These are phyloP conservation scores for Paraphoma chrysanthemicola DNA, from an alignment of 2,329 filamentous ascomycete species.

Conservation along the genomic window DNA sequence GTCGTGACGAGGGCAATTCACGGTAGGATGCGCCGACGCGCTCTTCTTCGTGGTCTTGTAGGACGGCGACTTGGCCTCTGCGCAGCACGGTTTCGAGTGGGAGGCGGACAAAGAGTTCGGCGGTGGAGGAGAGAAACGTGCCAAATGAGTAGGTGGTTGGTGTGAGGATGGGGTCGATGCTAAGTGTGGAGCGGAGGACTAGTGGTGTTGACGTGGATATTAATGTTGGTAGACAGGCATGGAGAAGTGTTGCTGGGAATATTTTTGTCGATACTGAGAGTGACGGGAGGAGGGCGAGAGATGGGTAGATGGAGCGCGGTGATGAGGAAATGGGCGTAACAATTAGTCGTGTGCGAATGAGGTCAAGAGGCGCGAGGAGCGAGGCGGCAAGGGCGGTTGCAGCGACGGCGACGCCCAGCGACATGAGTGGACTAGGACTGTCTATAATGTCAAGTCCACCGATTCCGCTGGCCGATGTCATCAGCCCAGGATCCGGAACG, in stretches of 20 bases:
- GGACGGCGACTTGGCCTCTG: constrained; percentile 80
- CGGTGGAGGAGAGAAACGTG: constrained; percentile 80
- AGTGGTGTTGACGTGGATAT: constrained; percentile 84
- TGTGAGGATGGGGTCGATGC: constrained; percentile 81
- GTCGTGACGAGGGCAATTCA: constrained; percentile 16
- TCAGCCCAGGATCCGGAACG: constrained; percentile 78
- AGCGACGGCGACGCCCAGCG: constrained; percentile 74
- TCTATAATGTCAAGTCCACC: constrained; percentile 82
- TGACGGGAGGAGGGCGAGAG: constrained; percentile 79
- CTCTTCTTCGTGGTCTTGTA: constrained; percentile 45
- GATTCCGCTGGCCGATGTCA: constrained; percentile 50
- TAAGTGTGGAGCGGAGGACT: constrained; percentile 82
- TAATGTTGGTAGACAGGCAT: constrained; percentile 83
- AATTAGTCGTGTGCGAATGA: constrained; percentile 86
- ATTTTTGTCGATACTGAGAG: constrained; percentile 71
- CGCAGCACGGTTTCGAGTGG: constrained; percentile 92
- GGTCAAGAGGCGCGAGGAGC: constrained; percentile 84
- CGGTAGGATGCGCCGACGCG: constrained; percentile 36
- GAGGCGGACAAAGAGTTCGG: constrained; percentile 84
- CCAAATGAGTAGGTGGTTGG: constrained; percentile 82
- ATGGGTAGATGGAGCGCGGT: constrained; percentile 78
- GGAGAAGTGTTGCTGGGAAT: constrained; percentile 82
- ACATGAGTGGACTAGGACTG: constrained; percentile 81
- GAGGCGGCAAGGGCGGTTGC: constrained; percentile 76
- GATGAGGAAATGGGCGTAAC: constrained; percentile 79